Percentiles rank a stretch among this genome's conserved stretches.
phyloP scores from a whole-genome alignment of 257 asterid species.

The Catharanthus roseus region DNA sequence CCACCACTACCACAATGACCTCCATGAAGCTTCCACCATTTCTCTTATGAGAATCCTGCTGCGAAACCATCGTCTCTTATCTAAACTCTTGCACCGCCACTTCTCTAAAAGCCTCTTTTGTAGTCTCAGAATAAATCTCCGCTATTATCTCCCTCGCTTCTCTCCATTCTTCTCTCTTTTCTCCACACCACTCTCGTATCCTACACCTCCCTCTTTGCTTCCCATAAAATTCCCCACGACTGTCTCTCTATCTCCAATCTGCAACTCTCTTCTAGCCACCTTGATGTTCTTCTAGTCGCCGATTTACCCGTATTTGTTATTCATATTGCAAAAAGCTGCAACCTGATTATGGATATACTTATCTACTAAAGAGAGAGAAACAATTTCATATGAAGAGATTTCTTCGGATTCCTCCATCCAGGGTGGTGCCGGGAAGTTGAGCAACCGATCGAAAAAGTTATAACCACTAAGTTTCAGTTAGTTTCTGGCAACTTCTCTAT shows the following conservation, averaged over 20 bases:
- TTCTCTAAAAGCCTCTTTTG: conserved; percentile 31
- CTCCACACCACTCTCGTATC: conserved; percentile 44
- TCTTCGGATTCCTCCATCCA: too few relatives aligned
- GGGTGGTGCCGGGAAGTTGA: too few relatives aligned
- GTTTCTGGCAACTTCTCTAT: too few relatives aligned
- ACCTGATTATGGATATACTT: too few relatives aligned
- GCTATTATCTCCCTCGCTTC: conserved; percentile 52
- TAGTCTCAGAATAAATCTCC: conserved; percentile 56
- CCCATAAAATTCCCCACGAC: conserved; percentile 56
- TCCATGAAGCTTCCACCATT: conserved; percentile 43
- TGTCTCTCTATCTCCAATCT: conserved; percentile 39
- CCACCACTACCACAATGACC: conserved; percentile 9
- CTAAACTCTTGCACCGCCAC: conserved; percentile 56
- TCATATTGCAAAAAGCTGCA: too few relatives aligned
- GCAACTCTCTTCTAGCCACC: conserved; percentile 53
- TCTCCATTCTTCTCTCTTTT: conserved; percentile 45
- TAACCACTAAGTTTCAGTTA: too few relatives aligned
- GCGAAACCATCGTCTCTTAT: conserved; percentile 47
- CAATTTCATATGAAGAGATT: too few relatives aligned
- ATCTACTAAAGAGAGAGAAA: too few relatives aligned
- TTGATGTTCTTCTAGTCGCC: conserved; percentile 40
- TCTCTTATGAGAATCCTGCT: conserved; percentile 49
- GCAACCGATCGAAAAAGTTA: too few relatives aligned
- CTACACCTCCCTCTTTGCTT: conserved; percentile 52
- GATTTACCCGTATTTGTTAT: conserved; percentile 32